phyloP scores from a whole-genome alignment of 768 basidiomycete genomes.

The Naematelia encephala region DNA sequence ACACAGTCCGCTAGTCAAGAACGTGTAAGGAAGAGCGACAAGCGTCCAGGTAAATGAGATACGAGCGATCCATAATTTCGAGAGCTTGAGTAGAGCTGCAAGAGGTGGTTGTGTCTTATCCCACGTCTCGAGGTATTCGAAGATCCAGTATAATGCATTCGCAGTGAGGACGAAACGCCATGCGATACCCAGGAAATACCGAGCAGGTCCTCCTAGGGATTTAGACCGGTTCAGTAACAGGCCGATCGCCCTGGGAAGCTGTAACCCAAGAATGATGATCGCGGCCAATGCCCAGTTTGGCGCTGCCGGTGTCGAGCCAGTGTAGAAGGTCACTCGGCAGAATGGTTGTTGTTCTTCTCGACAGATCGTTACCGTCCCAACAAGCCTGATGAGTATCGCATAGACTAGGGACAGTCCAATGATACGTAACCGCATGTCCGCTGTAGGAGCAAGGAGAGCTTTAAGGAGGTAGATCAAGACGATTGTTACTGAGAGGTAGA shows the following conservation, averaged over 20 bases:
- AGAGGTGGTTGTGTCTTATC: conserved; percentile 36
- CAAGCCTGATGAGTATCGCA: conserved; percentile 67
- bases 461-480: conserved; percentile 62
- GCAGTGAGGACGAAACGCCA: conserved; percentile 61
- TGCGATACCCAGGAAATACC: conserved; percentile 57
- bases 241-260: conserved; percentile 60
- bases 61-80: conserved; percentile 65
- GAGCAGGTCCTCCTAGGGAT: conserved; percentile 71
- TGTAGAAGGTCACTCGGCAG: conserved; percentile 86
- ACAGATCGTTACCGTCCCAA: conserved; percentile 79
- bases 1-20: conserved; percentile 73
- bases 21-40: conserved; percentile 61
- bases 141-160: conserved; percentile 68
- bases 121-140: conserved; percentile 72
- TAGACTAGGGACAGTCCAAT: conserved; percentile 67
- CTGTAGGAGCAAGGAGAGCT: conserved; percentile 66
- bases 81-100: conserved; percentile 54
- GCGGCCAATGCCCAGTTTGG: conserved; percentile 61
- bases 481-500: conserved; percentile 63
- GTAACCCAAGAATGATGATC: conserved; percentile 59
- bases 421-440: conserved; percentile 69
- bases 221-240: conserved; percentile 63
- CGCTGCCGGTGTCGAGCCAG: conserved; percentile 66
- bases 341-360: conserved; percentile 90
- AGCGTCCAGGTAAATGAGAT: conserved; percentile 53